A percentile compares a stretch with the other conserved stretches of the same genome.
phyloP scores from a whole-genome alignment of 495 filamentous ascomycete species.

The Tuber umbilicatum region DNA sequence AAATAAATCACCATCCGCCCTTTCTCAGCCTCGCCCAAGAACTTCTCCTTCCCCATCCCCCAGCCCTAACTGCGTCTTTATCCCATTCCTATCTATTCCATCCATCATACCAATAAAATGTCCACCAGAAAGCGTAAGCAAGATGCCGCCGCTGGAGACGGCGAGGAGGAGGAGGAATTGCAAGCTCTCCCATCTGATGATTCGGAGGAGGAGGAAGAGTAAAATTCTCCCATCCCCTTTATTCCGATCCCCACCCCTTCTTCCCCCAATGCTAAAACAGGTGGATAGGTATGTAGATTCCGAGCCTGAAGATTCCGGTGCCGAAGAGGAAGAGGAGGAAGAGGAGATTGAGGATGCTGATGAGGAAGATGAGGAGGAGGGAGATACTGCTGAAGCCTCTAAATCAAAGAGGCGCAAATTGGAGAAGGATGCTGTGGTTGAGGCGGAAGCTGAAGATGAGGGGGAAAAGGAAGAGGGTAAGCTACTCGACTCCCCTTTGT shows the following conservation, averaged over 20 bases:
- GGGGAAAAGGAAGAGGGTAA: slow-evolving; percentile 18
- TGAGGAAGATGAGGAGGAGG: slow-evolving; percentile 6
- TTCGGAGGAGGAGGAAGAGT: slow-evolving; percentile 43
- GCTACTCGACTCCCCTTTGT: not conserved
- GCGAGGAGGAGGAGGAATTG: slow-evolving; percentile 39
- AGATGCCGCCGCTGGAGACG: slow-evolving; percentile 20
- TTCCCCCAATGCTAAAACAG: slow-evolving; percentile 9
- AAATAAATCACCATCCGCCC: slow-evolving; percentile 6
- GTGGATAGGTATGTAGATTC: slow-evolving; percentile 40
- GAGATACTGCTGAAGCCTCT: slow-evolving; percentile 23
- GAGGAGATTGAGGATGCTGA: slow-evolving; percentile 24
- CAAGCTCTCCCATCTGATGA: slow-evolving; percentile 40
- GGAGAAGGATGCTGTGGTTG: slow-evolving; percentile 29
- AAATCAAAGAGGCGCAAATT: slow-evolving; percentile 36
- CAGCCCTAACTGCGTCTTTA: not conserved
- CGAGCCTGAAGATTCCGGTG: slow-evolving; percentile 31
- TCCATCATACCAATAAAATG: slow-evolving; percentile 18
- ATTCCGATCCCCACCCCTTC: not conserved
- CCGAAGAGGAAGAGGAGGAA: slow-evolving; percentile 29
- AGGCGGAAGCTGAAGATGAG: slow-evolving; percentile 27
- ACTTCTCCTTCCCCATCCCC: not conserved
- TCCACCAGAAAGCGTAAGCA: slow-evolving; percentile 43
- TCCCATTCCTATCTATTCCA: not conserved
- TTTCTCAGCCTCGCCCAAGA: slow-evolving; percentile 1
- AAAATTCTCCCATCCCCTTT: slow-evolving; percentile 16